phyloP scores from a whole-genome alignment of 371 early-diverging fungal genomes.

The Haplosporangium sp. region DNA sequence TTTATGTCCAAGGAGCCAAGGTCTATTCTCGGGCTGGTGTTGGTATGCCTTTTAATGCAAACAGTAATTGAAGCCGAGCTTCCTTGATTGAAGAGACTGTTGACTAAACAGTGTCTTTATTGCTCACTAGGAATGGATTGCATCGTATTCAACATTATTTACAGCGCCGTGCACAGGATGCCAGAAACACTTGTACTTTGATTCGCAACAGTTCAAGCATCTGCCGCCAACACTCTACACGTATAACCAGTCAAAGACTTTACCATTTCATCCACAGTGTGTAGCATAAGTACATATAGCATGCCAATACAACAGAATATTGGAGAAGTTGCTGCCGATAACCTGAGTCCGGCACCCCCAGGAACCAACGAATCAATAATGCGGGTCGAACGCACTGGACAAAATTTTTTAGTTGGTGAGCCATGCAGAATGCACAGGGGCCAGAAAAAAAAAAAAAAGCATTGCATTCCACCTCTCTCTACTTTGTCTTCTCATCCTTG shows the following conservation, averaged over 20 bases:
- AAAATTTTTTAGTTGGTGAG: background rate
- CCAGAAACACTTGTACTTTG: constrained; percentile 46
- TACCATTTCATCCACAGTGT: constrained; percentile 43
- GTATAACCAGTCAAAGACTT: constrained; percentile 13
- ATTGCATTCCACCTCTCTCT: too few species aligned
- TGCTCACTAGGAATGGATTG: constrained; percentile 38
- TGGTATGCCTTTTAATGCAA: constrained; percentile 14
- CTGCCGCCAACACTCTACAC: constrained; percentile 47
- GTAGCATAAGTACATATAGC: constrained; percentile 5
- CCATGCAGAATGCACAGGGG: too few species aligned
- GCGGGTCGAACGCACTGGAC: background rate
- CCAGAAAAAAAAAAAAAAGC: too few species aligned
- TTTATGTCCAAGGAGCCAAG: constrained; percentile 28
- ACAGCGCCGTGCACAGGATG: constrained; percentile 42
- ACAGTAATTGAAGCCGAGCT: background rate
- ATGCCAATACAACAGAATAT: background rate
- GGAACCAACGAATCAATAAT: too few species aligned
- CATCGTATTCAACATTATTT: constrained; percentile 37
- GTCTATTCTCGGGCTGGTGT: constrained; percentile 33
- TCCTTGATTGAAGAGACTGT: background rate
- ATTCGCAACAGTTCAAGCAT: constrained; percentile 54
- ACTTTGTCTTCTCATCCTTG: too few species aligned
- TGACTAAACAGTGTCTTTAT: background rate
- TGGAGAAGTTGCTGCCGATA: background rate
- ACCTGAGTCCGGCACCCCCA: background rate